phyloP scores from a whole-genome alignment of 192 early-diverging fungal species.

The Polychytrium aggregatum region DNA sequence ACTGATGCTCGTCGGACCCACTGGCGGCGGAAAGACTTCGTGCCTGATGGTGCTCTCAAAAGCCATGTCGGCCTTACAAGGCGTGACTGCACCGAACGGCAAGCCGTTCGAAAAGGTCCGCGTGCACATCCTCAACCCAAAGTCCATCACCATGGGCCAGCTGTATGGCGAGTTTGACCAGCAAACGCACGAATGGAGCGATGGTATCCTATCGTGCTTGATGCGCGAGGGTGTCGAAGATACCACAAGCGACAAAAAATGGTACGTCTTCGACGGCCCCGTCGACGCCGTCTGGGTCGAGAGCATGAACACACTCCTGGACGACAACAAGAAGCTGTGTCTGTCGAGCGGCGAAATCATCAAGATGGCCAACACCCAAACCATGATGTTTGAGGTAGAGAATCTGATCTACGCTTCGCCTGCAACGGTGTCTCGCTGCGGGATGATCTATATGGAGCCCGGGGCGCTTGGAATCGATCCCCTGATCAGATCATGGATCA shows the following conservation, averaged over 20 bases:
- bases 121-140: slow-evolving; percentile 45
- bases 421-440: slow-evolving; percentile 50
- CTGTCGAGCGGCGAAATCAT: slow-evolving; percentile 52
- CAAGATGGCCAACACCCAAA: slow-evolving; percentile 48
- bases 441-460: slow-evolving; percentile 61
- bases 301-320: slow-evolving; percentile 48
- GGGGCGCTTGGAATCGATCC: slow-evolving; percentile 41
- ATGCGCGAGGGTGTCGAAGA: slow-evolving; percentile 49
- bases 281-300: slow-evolving; percentile 59
- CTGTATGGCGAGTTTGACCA: slow-evolving; percentile 53
- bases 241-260: slow-evolving; percentile 44
- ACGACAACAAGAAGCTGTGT: slow-evolving; percentile 57
- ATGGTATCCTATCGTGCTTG: slow-evolving; percentile 44
- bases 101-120: slow-evolving; percentile 39
- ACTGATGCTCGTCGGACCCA: slow-evolving; percentile 47
- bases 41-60: slow-evolving; percentile 32
- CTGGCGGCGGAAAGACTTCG: slow-evolving; percentile 46
- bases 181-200: slow-evolving; percentile 53
- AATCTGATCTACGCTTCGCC: slow-evolving; percentile 53
- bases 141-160: slow-evolving; percentile 58
- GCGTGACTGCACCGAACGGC: slow-evolving; percentile 36
- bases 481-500: slow-evolving; percentile 39
- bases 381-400: slow-evolving; percentile 55
- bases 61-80: slow-evolving; percentile 29
- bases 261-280: slow-evolving; percentile 56